Evolutionary conservation across 805 yeast species (phyloP), one percentile per base, ranked within the genome.

Genomic region (Candida montana): DNA sequence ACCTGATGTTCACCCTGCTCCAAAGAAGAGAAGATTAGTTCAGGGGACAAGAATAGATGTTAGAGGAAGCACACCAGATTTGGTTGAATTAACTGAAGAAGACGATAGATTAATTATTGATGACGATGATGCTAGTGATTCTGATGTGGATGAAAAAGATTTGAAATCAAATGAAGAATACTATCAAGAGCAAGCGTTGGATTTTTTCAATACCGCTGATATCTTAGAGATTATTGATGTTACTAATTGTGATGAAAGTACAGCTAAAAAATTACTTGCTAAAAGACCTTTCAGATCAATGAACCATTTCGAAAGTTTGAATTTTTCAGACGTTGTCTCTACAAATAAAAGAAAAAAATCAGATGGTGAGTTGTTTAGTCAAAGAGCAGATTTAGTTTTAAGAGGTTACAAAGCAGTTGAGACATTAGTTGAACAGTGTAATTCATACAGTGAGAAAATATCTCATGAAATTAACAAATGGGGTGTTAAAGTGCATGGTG

Each of bases 381-480:
- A 83, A 49, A 81, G 76, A 31, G 75, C 90, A 5, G 75, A 75
- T 35, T 67, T 73, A 48, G 82, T 88, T 13, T 69, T 93, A 48
- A 77, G 79, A 53, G 98, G 98, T 5, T 93, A 93, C 59, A 82
- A 81, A 47, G 98, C 99, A 0, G 95, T 93, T 33, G 98, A 91
- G 53, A 83, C 95, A n/a, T 68, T 93, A 50, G 87, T 93, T 47
- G 79, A 79, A 45, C 76, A 79, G 50, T 93, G 99, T 66, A 79
- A 89, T 9, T 74, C 76, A 15, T 81, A 84, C 50, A 95, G 97
- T 42, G 68, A 72, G 13, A 60, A 69, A 7, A 88, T 93, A 43
- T 71, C 88, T 5, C 60, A 65, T 11, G 93, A 86, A 47, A 86
- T 93, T 64, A 69, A 68, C 37, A 72, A 75, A 46, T 91, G 99